These are phyloP conservation scores for Exophiala calicioides DNA, from an alignment of 2,329 filamentous ascomycete species.

Conservation along the genomic window DNA sequence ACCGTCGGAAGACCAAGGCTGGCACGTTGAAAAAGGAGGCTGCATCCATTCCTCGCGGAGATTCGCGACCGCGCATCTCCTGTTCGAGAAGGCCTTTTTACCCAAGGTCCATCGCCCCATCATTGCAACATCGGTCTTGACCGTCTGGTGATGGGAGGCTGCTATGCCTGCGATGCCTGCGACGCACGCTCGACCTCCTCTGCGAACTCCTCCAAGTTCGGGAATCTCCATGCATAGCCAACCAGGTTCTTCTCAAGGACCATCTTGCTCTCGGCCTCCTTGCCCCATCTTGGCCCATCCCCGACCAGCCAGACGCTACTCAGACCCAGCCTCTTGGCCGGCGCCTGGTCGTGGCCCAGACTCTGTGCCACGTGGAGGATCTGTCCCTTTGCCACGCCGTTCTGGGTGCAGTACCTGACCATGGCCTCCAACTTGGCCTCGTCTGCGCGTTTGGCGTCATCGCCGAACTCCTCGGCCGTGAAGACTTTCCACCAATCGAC, in stretches of 20 bases:
- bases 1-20: too few species aligned
- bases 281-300: conserved; percentile 30
- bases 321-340: conserved; percentile 62
- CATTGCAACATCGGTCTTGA: too few species aligned
- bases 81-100: too few species aligned
- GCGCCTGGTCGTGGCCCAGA: conserved; percentile 66
- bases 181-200: conserved; percentile 25
- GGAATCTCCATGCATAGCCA: conserved; percentile 29
- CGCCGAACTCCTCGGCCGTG: conserved; percentile 72
- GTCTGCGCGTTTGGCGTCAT: conserved; percentile 40
- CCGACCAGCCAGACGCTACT: conserved; percentile 57
- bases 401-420: conserved; percentile 53
- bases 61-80: too few species aligned
- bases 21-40: too few species aligned
- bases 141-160: too few species aligned
- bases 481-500: conserved; percentile 48
- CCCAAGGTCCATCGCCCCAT: too few species aligned
- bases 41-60: too few species aligned
- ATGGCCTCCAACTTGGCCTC: conserved; percentile 40
- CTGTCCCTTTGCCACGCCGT: conserved; percentile 58
- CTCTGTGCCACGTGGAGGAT: conserved; percentile 71
- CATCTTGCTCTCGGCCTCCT: conserved; percentile 30
- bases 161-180: too few species aligned
- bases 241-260: conserved; percentile 30
- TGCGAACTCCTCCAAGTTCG: conserved; percentile 26